Evolutionary conservation across 345 rosid genomes (phyloP).

Genomic region (Balakata baccata): DNA sequence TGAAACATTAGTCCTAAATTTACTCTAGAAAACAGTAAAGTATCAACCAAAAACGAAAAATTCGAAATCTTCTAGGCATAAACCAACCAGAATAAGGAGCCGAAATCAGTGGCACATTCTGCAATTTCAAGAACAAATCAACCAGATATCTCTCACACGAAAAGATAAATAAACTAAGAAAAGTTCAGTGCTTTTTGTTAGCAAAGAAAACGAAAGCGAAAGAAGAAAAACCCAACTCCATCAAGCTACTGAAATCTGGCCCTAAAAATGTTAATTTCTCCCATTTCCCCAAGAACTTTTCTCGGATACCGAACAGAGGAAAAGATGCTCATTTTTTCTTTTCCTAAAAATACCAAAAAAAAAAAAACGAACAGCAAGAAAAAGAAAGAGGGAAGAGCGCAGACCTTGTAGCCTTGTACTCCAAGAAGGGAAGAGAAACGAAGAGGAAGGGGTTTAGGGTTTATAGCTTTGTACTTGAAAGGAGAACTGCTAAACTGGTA

Average conservation of each 20-base stretch:
- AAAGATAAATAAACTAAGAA: neutral
- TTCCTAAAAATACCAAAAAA: too few relatives aligned
- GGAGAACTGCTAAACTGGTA: neutral
- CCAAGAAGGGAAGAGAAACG: neutral
- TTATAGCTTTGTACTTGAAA: neutral
- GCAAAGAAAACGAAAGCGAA: neutral
- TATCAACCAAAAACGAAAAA: neutral
- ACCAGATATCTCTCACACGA: neutral
- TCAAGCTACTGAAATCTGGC: neutral
- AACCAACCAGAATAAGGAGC: neutral
- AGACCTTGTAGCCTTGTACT: neutral
- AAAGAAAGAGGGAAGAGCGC: neutral
- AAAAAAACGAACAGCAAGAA: neutral
- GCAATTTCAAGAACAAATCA: neutral
- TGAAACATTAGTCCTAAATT: neutral
- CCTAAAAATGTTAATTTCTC: neutral
- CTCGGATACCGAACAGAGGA: neutral
- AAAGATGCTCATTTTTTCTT: neutral
- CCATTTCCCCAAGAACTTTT: neutral
- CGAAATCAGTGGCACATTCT: neutral
- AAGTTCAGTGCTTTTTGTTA: neutral
- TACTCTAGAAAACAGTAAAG: neutral
- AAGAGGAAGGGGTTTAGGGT: constrained; percentile 18
- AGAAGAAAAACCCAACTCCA: neutral
- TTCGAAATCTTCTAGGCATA: neutral